phyloP scores from a whole-genome alignment of 1,284 basidiomycete genomes.

The Puccinia hordei region DNA sequence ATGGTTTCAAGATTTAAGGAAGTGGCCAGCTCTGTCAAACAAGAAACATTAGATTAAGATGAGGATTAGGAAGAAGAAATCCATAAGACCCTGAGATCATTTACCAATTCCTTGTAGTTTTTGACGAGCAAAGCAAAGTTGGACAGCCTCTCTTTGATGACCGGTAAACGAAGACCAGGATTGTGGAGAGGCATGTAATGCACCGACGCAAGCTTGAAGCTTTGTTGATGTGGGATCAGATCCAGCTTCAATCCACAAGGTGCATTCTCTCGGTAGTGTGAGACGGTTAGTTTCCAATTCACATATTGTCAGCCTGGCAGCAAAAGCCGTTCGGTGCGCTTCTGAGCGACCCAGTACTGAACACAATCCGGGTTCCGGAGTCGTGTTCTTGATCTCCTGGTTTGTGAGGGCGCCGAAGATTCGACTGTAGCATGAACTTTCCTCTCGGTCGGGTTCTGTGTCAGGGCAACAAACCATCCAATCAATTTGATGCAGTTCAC shows the following conservation, averaged over 20 bases:
- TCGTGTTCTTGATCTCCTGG: not conserved
- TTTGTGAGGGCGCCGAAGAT: conserved; percentile 17
- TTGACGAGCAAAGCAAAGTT: conserved; percentile 38
- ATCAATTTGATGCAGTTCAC: not conserved
- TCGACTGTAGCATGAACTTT: conserved; percentile 26
- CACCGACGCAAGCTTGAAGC: conserved; percentile 37
- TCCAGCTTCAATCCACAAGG: conserved; percentile 27
- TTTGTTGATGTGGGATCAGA: not conserved
- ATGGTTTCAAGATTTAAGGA: conserved; percentile 17
- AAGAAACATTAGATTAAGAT: not conserved
- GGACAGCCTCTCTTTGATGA: conserved; percentile 38
- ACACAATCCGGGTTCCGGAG: conserved; percentile 11
- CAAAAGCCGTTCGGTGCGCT: conserved; percentile 32
- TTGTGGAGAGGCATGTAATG: conserved; percentile 44
- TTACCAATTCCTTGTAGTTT: conserved; percentile 41
- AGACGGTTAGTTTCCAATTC: conserved; percentile 35
- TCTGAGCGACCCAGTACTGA: conserved; percentile 30
- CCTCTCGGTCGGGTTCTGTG: conserved; percentile 8
- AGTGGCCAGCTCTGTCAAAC: conserved; percentile 12
- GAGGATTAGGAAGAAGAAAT: not conserved
- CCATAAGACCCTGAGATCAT: not conserved
- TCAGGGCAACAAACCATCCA: not conserved
- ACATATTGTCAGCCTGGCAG: conserved; percentile 46
- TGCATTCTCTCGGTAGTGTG: conserved; percentile 34
- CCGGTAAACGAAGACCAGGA: conserved; percentile 49